These are phyloP conservation scores for Cubamyces sp. DNA, from an alignment of 768 basidiomycete species.

Conservation along the genomic window DNA sequence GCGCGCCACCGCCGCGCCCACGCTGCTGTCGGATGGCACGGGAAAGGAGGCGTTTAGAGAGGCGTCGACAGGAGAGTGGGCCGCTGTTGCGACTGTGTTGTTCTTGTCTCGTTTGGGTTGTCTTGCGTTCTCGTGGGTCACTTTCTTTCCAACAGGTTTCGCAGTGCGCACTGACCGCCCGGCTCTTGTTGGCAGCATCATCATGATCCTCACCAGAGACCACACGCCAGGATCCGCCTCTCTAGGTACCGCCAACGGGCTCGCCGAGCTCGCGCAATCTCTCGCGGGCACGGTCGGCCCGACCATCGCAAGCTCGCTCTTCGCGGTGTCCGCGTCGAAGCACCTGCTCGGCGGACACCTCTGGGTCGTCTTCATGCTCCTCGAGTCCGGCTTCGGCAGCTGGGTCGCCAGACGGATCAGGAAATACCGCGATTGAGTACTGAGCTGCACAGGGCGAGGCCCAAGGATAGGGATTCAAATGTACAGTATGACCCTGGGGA, in stretches of 20 bases:
- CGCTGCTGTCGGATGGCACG: conserved; percentile 11
- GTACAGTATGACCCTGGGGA: too few relatives aligned
- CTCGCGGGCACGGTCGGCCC: conserved; percentile 34
- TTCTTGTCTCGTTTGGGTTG: conserved; percentile 48
- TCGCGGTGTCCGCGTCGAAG: conserved; percentile 31
- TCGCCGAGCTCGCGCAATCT: conserved; percentile 39
- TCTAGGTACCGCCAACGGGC: conserved; percentile 38
- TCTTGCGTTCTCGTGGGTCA: conserved; percentile 58
- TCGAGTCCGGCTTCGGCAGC: conserved; percentile 24
- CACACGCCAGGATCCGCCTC: conserved; percentile 33
- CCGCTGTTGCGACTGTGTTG: conserved; percentile 50
- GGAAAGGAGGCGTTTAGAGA: not conserved
- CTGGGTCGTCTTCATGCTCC: conserved; percentile 32
- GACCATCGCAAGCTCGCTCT: conserved; percentile 35
- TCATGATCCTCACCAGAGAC: conserved; percentile 39
- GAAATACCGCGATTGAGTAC: conserved; percentile 26
- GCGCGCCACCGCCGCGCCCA: conserved; percentile 35
- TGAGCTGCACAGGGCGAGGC: not conserved
- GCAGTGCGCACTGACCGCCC: conserved; percentile 8
- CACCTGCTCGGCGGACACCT: conserved; percentile 31
- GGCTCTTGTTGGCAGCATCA: conserved; percentile 12
- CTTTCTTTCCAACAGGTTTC: not conserved
- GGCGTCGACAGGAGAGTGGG: conserved; percentile 49
- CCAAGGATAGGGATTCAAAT: not conserved
- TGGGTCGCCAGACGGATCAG: conserved; percentile 27